Evolutionary conservation across 805 yeast genomes (phyloP).

Genomic region (Lipomyces yamanashiensis): DNA sequence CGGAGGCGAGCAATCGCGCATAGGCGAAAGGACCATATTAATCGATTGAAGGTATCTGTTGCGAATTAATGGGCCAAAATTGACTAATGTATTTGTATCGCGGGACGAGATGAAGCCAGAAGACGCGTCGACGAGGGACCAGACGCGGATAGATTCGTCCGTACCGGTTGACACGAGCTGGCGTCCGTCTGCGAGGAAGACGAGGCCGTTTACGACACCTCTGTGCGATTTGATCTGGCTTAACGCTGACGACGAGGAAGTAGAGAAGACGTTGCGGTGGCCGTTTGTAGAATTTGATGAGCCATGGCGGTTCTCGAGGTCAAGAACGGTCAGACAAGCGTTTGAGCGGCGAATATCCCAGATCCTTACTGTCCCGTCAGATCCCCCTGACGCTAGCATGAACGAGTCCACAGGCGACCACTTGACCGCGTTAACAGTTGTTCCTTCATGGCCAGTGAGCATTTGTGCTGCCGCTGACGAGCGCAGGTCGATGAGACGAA

Average conservation of each 20-base stretch:
- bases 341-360: slow-evolving; percentile 84
- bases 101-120: neutral
- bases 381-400: slow-evolving; percentile 76
- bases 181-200: slow-evolving; percentile 72
- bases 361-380: slow-evolving; percentile 75
- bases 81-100: slow-evolving; percentile 59
- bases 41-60: slow-evolving; percentile 64
- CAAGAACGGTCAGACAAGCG: slow-evolving; percentile 66
- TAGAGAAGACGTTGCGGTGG: slow-evolving; percentile 15
- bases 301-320: slow-evolving; percentile 49
- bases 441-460: slow-evolving; percentile 31
- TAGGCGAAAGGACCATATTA: slow-evolving; percentile 59
- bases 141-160: slow-evolving; percentile 78
- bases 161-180: slow-evolving; percentile 69
- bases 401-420: slow-evolving; percentile 74
- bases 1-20: slow-evolving; percentile 58
- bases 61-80: slow-evolving; percentile 78
- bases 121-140: slow-evolving; percentile 66
- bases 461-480: slow-evolving; percentile 35
- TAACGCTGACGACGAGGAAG: slow-evolving; percentile 16
- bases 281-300: neutral
- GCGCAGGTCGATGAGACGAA: slow-evolving; percentile 51
- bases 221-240: slow-evolving; percentile 64
- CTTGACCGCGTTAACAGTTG: slow-evolving; percentile 56
- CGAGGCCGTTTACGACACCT: slow-evolving; percentile 76